Conservation (phyloP, 2,329 filamentous ascomycete genomes). For the Talaromyces sp. region DNA sequence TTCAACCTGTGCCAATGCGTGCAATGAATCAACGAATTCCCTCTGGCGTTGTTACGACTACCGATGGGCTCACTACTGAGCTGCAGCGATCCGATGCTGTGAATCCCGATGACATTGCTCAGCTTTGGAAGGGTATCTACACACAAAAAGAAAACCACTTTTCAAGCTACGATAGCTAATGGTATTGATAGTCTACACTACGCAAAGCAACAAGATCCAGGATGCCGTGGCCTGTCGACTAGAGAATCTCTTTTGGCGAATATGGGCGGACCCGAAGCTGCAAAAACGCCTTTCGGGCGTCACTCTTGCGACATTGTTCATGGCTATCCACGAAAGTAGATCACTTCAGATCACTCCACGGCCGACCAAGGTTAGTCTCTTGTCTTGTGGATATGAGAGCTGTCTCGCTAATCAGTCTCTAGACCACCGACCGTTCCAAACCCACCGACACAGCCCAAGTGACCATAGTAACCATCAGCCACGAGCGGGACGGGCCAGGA, state of each 20-base stretch:
- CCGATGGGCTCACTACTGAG: conserved; percentile 30
- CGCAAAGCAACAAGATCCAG: conserved; percentile 38
- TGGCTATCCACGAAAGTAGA: conserved; percentile 35
- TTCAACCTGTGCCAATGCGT: neutral
- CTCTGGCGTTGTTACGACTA: conserved; percentile 38
- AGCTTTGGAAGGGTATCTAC: conserved; percentile 46
- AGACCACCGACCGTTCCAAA: neutral
- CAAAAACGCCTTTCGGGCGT: conserved; percentile 31
- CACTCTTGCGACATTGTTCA: conserved; percentile 39
- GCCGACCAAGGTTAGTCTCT: neutral
- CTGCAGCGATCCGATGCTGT: conserved; percentile 32
- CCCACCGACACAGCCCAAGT: neutral
- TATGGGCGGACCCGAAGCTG: conserved; percentile 41
- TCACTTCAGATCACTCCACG: conserved; percentile 15
- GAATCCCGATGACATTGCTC: conserved; percentile 36
- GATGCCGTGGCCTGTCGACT: conserved; percentile 38
- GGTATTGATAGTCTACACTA: conserved; percentile 38
- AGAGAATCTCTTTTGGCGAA: conserved; percentile 51
- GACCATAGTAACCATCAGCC: neutral
- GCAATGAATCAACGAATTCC: conserved; percentile 36
- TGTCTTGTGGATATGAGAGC: neutral
- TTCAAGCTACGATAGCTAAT: neutral
- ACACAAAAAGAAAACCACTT: neutral
- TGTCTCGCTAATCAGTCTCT: neutral
- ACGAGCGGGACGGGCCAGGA: neutral